A percentile compares a stretch with the other conserved stretches of the same genome.
Conservation (phyloP, 2,329 filamentous ascomycete genomes). For the Achaetomium macrosporum region DNA sequence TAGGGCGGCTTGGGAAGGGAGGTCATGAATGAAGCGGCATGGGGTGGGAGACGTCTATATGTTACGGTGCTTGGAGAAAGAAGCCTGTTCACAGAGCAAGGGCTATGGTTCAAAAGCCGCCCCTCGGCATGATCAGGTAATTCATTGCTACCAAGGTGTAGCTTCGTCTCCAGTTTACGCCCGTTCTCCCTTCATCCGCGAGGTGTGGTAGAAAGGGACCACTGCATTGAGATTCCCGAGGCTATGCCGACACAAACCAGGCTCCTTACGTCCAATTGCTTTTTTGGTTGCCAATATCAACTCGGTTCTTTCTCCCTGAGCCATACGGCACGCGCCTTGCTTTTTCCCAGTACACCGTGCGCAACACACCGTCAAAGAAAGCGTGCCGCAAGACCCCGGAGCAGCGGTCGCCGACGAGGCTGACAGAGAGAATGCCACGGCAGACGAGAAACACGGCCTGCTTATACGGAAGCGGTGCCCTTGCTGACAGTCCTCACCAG, state of each 20-base stretch:
- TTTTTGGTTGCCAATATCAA: not conserved
- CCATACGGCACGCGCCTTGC: conserved; percentile 3
- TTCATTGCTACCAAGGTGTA: not conserved
- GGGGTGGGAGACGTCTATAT: not conserved
- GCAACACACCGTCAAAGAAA: not conserved
- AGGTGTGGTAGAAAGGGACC: not conserved
- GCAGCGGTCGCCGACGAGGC: conserved; percentile 8
- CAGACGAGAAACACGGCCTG: not conserved
- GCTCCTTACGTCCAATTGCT: not conserved
- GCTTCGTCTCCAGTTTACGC: not conserved
- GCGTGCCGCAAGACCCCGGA: not conserved
- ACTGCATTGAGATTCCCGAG: not conserved
- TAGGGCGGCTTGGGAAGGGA: conserved; percentile 61
- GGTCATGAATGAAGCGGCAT: conserved; percentile 17
- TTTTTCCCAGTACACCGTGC: not conserved
- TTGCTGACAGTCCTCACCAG: conserved; percentile 63
- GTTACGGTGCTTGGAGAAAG: not conserved
- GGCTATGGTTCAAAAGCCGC: not conserved
- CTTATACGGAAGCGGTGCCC: conserved; percentile 40
- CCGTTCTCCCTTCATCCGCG: not conserved
- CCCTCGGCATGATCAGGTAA: not conserved
- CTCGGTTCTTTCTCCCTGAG: not conserved
- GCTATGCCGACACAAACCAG: not conserved
- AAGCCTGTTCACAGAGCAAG: not conserved
- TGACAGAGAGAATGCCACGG: conserved; percentile 1